A percentile compares a stretch with the other conserved stretches of the same genome.
These are phyloP conservation scores for Coprinopsis marcescibilis DNA, from an alignment of 768 basidiomycete species.

Conservation along the genomic window DNA sequence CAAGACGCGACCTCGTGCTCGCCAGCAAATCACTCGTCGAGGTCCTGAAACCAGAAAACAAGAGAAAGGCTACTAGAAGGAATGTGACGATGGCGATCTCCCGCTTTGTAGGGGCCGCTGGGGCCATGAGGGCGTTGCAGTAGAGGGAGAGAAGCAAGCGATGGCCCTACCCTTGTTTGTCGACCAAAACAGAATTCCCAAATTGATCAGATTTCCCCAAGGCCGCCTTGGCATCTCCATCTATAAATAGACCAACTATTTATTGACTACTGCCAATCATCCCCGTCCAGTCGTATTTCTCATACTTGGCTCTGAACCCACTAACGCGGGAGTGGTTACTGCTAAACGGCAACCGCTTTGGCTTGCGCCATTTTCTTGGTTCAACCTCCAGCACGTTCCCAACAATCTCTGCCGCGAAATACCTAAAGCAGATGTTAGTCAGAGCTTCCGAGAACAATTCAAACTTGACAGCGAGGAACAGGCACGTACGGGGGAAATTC, in stretches of 20 bases:
- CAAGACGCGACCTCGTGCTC: background rate
- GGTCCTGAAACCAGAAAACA: conserved; percentile 29
- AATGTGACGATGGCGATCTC: conserved; percentile 47
- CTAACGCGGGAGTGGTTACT: conserved; percentile 66
- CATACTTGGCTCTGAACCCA: conserved; percentile 70
- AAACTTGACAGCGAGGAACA: conserved; percentile 11
- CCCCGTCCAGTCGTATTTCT: conserved; percentile 75
- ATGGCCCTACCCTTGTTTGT: too few species aligned
- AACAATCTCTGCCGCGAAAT: conserved; percentile 93
- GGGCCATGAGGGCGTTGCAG: conserved; percentile 21
- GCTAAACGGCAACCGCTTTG: conserved; percentile 64
- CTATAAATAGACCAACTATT: too few species aligned
- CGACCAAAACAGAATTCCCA: too few species aligned
- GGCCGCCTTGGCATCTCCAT: too few species aligned
- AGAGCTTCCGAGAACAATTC: background rate
- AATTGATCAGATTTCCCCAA: too few species aligned
- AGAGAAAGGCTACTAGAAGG: conserved; percentile 42
- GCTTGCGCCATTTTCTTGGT: conserved; percentile 79
- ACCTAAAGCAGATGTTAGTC: conserved; percentile 39
- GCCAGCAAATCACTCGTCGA: conserved; percentile 11
- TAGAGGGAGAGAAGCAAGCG: background rate
- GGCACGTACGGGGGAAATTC: conserved; percentile 76
- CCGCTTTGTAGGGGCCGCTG: conserved; percentile 46
- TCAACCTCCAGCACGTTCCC: conserved; percentile 88
- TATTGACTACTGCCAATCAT: conserved; percentile 42